These are phyloP conservation scores for Yarrowia porcina DNA, from an alignment of 805 yeast genomes.

Conservation along the genomic window DNA sequence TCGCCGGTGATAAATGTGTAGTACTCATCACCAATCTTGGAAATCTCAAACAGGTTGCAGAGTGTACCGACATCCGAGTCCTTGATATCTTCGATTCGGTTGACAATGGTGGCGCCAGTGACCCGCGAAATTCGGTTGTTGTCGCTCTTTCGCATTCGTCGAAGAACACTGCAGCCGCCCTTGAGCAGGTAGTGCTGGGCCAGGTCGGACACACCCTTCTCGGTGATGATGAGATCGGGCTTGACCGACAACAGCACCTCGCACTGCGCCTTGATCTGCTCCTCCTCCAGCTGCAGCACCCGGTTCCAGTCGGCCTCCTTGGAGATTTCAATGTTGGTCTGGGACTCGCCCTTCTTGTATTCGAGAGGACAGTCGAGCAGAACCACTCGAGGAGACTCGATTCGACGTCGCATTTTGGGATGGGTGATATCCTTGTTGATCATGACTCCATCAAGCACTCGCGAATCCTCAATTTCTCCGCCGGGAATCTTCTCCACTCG, in stretches of 20 bases:
- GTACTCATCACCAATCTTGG: constrained; percentile 95
- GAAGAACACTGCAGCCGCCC: constrained; percentile 86
- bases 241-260: constrained; percentile 78
- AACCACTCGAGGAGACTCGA: constrained; percentile 84
- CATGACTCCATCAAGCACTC: constrained; percentile 85
- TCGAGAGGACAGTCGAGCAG: constrained; percentile 95
- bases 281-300: constrained; percentile 94
- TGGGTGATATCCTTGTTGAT: constrained; percentile 97
- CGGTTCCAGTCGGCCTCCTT: constrained; percentile 96
- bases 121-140: constrained; percentile 96
- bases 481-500: constrained; percentile 97
- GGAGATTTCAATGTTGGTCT: constrained; percentile 94
- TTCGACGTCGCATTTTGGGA: constrained; percentile 91
- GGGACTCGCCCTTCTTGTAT: constrained; percentile 98
- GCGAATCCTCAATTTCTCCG: constrained; percentile 88
- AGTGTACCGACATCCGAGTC: constrained; percentile 84
- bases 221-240: constrained; percentile 94
- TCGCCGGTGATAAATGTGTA: constrained; percentile 74
- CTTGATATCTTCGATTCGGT: constrained; percentile 89
- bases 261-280: constrained; percentile 85
- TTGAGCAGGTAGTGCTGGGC: constrained; percentile 95
- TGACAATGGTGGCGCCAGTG: constrained; percentile 96
- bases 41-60: constrained; percentile 90
- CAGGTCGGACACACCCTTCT: constrained; percentile 95
- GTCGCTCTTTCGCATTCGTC: constrained; percentile 94